phyloP scores from a whole-genome alignment of 371 early-diverging fungal genomes.

The Circinella minor region DNA sequence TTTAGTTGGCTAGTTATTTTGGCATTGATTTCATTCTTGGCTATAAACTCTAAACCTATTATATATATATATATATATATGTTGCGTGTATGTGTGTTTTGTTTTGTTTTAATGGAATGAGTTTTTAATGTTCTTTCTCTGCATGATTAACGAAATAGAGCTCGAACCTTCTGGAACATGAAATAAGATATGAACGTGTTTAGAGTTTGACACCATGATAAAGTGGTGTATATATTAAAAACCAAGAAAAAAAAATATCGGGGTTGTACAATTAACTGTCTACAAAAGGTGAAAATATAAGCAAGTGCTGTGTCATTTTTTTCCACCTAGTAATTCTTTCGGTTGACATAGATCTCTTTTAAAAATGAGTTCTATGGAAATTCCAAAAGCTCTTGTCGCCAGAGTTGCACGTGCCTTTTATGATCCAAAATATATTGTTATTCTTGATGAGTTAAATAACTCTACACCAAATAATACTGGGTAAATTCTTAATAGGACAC shows the following conservation, averaged over 20 bases:
- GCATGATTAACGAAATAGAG: too few species aligned
- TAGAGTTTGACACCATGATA: not conserved
- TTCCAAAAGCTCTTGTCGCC: conserved; percentile 75
- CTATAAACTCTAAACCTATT: conserved; percentile 32
- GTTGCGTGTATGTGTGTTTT: too few species aligned
- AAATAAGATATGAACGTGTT: conserved; percentile 27
- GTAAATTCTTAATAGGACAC: conserved; percentile 28
- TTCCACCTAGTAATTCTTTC: not conserved
- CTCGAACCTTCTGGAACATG: conserved; percentile 34
- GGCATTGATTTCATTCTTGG: conserved; percentile 26
- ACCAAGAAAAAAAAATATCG: too few species aligned
- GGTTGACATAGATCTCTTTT: not conserved
- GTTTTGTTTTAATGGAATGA: not conserved
- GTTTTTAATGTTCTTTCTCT: not conserved
- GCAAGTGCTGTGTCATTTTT: too few species aligned
- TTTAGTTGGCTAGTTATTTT: conserved; percentile 12
- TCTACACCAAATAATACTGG: conserved; percentile 49
- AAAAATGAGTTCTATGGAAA: conserved; percentile 39
- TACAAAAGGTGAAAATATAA: too few species aligned
- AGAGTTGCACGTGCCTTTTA: conserved; percentile 89
- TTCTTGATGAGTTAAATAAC: conserved; percentile 79
- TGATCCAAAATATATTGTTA: conserved; percentile 77
- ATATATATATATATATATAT: too few species aligned
- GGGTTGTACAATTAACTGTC: too few species aligned
- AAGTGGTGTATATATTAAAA: too few species aligned